Base-by-base conservation (phyloP, 176 grass and related monocot genomes). In the Elaeis guineensis region DNA sequence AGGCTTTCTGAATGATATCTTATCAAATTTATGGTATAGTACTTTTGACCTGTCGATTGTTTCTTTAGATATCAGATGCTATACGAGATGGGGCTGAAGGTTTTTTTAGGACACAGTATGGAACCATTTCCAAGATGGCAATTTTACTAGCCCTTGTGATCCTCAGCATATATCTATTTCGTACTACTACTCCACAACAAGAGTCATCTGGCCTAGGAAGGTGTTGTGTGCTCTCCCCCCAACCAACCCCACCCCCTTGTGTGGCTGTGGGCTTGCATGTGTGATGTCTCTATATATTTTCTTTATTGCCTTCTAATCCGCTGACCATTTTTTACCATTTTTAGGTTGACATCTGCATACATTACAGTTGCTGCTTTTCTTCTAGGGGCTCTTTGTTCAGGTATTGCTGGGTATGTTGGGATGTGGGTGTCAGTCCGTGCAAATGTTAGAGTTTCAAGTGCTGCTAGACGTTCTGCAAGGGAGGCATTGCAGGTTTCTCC, bases 341-440 rank as follows among this genome's bases (percentile, higher is more conserved):
- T 54, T 81, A 98, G 93, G 84, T 69, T 73, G 65, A 88, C 87
- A 71, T 85, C 82, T 64, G 93, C 93, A 69, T 92, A 78, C 78
- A 92, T 98, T 71, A 98, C 87, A 0, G 87, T 92, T 71, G 85
- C 79, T 77, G 79, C 93, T 50, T 98, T 98, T 82, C 93, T 98
- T 26, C 76, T 98, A 64, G 93, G 93, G 82, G 87, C 93, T 50
- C 22, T 98, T 61, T 98, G 93, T 83, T 98, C 93, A 70, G 93
- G 87, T 72, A 76, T 92, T 61, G 93, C 93, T 58, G 93, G 93
- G 24, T 98, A 88, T 83, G 88, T 98, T 65, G 93, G 93, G 63
- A 98, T 98, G 93, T 98, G 87, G 93, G 93, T 98, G 1, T 98
- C 93, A 6, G 93, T 98, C 11, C 93, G 93, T 74, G 93, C 93